A percentile compares a stretch with the other conserved stretches of the same genome.
Evolutionary conservation across 768 basidiomycete species (phyloP).

Genomic region (Kwoniella dejecticola): DNA sequence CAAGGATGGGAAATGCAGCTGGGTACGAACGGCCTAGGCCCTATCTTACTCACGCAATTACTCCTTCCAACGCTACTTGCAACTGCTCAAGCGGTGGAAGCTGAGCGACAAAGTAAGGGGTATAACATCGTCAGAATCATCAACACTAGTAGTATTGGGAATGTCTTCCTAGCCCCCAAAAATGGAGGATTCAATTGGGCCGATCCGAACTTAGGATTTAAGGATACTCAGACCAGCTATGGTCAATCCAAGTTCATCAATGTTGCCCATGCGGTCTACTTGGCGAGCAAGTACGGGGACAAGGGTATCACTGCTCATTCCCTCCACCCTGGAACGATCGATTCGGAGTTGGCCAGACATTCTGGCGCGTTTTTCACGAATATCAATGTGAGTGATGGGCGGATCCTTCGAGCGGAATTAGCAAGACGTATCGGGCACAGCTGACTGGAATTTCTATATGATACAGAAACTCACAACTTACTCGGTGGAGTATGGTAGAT

Average conservation of each 20-base stretch:
- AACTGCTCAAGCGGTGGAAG: neutral
- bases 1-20: slow-evolving; percentile 2
- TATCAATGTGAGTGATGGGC: no score
- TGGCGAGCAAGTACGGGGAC: neutral
- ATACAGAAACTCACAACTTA: neutral
- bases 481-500: neutral
- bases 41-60: neutral
- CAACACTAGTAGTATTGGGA: neutral
- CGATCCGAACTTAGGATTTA: neutral
- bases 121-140: neutral
- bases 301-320: neutral
- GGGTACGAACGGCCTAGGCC: neutral
- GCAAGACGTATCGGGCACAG: no score
- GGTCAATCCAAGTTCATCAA: neutral
- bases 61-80: neutral
- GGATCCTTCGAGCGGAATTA: no score
- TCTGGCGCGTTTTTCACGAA: no score
- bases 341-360: neutral
- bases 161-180: neutral
- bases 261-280: neutral
- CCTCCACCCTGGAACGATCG: neutral
- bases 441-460: no score
- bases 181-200: neutral
- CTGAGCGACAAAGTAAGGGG: neutral
- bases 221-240: neutral